Conservation (phyloP, 2,329 filamentous ascomycete genomes). For the Phialophora macrospora region DNA sequence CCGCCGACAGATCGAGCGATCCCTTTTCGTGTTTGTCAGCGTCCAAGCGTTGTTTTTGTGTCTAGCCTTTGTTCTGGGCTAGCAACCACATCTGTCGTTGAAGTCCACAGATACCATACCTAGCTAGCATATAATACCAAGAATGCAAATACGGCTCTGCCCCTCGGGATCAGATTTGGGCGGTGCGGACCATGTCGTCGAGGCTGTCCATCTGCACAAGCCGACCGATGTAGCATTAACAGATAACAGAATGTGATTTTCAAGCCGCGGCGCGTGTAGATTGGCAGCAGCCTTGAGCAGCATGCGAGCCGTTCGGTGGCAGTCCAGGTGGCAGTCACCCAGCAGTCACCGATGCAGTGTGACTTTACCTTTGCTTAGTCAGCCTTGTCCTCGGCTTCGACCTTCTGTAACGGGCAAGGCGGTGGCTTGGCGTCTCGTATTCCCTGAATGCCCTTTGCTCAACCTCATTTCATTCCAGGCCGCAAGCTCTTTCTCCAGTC, state of each 20-base stretch:
- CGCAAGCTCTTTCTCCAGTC: neutral
- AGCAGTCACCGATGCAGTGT: too few relatives aligned
- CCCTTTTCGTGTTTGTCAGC: conserved; percentile 26
- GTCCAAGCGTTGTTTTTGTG: conserved; percentile 25
- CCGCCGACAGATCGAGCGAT: conserved; percentile 5
- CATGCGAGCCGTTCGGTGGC: neutral
- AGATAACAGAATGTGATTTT: neutral
- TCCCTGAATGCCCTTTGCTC: neutral
- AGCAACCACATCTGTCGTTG: conserved; percentile 1
- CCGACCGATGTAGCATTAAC: neutral
- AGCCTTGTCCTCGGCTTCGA: neutral
- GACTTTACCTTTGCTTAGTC: neutral
- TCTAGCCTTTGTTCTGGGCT: conserved; percentile 2
- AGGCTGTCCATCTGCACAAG: neutral
- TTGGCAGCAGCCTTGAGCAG: neutral
- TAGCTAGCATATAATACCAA: conserved; percentile 2
- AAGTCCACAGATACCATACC: conserved; percentile 2
- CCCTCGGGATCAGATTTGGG: neutral
- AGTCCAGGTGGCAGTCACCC: too few relatives aligned
- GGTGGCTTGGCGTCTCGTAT: neutral
- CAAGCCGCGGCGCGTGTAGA: neutral
- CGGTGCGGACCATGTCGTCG: neutral
- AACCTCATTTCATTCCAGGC: neutral
- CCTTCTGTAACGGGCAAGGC: conserved; percentile 1
- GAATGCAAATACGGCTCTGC: conserved; percentile 7